Evolutionary conservation across 2,329 filamentous ascomycete species (phyloP).

Genomic region (Botryotinia globosa): DNA sequence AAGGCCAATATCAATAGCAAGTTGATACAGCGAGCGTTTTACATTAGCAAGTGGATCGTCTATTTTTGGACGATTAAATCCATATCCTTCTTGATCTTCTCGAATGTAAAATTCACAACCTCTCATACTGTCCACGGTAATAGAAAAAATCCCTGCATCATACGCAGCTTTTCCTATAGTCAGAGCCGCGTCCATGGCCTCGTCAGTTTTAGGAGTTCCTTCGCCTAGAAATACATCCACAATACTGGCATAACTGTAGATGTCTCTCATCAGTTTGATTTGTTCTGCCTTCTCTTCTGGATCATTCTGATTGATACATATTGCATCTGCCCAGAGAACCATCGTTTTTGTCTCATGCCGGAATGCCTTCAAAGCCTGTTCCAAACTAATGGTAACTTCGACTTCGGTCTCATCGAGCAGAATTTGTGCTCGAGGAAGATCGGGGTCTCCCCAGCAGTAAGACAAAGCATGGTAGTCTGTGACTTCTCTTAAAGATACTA

Average conservation of each 20-base stretch:
- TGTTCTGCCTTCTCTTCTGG: slow-evolving; percentile 20
- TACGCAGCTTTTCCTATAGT: slow-evolving; percentile 16
- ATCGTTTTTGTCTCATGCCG: slow-evolving; percentile 3
- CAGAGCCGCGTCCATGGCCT: slow-evolving; percentile 14
- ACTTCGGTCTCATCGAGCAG: slow-evolving; percentile 18
- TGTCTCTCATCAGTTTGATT: slow-evolving; percentile 22
- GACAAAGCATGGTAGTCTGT: slow-evolving; percentile 20
- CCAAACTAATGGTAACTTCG: slow-evolving; percentile 23
- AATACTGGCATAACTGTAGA: slow-evolving; percentile 19
- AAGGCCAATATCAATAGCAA: slow-evolving; percentile 9
- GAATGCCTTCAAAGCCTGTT: slow-evolving; percentile 22
- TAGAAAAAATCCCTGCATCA: slow-evolving; percentile 13
- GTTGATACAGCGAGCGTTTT: slow-evolving; percentile 9
- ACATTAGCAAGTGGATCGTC: neutral
- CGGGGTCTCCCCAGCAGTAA: slow-evolving; percentile 18
- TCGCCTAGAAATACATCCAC: slow-evolving; percentile 22
- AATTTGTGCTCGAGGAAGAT: slow-evolving; percentile 4
- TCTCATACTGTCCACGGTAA: slow-evolving; percentile 6
- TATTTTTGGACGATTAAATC: slow-evolving; percentile 4
- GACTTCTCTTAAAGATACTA: neutral
- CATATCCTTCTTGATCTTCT: neutral
- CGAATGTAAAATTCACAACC: slow-evolving; percentile 5
- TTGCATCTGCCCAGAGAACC: slow-evolving; percentile 22
- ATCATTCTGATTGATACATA: slow-evolving; percentile 26
- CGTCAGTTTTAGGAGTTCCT: slow-evolving; percentile 18